Conservation (phyloP, 352 stramenopile species). For the Thalassiosira allenii region DNA sequence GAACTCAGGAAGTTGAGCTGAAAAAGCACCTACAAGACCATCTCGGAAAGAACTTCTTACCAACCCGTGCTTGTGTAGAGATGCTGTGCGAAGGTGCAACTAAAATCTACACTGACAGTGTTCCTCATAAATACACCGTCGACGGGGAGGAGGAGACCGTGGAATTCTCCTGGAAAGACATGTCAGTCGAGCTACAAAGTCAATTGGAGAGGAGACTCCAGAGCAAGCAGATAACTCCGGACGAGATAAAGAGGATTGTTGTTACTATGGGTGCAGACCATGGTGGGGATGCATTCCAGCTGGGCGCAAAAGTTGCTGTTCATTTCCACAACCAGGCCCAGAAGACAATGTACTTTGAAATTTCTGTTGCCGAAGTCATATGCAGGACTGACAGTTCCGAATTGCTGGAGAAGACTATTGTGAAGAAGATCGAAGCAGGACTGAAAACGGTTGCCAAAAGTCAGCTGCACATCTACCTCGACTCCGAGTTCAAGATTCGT, state of each 20-base stretch:
- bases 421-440: background rate
- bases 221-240: slow-evolving; percentile 1
- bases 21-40: slow-evolving; percentile 10
- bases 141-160: slow-evolving; percentile 2
- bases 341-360: background rate
- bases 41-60: slow-evolving; percentile 8
- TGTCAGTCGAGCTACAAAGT: slow-evolving; percentile 1
- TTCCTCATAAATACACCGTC: background rate
- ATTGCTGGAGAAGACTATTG: slow-evolving; percentile 23
- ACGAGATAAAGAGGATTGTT: background rate
- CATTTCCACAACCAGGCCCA: background rate
- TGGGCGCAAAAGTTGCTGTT: background rate
- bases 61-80: background rate
- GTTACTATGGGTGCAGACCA: slow-evolving; percentile 5
- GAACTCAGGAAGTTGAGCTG: slow-evolving; percentile 1
- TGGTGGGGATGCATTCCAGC: slow-evolving; percentile 9
- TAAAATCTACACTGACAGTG: background rate
- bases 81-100: slow-evolving; percentile 4
- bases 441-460: background rate
- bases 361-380: background rate
- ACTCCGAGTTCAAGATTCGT: background rate
- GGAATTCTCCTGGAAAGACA: slow-evolving; percentile 3
- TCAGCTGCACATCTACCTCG: slow-evolving; percentile 11
- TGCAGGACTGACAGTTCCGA: slow-evolving; percentile 1
- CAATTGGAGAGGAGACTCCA: background rate